Conservation (phyloP, 2,329 filamentous ascomycete species). For the Aspergillus oerlinghausenensis region DNA sequence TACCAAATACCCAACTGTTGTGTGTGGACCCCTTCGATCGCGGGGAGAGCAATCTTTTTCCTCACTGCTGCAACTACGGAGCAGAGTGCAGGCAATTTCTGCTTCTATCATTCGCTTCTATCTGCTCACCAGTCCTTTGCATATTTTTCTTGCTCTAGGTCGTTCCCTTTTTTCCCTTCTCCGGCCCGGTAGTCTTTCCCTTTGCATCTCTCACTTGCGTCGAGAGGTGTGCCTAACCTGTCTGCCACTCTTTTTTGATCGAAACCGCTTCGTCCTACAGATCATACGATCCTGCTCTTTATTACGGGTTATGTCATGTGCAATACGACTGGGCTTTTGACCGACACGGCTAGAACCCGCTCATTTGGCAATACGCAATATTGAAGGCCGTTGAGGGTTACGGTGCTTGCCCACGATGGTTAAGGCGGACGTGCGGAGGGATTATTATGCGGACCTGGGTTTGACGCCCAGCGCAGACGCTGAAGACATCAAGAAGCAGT, state of each 20-base stretch:
- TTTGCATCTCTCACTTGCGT: background rate
- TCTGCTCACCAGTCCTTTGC: background rate
- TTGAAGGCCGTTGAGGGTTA: background rate
- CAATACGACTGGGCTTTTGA: constrained; percentile 10
- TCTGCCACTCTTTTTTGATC: background rate
- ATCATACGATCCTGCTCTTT: background rate
- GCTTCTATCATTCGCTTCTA: background rate
- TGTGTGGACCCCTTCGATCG: background rate
- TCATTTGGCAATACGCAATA: constrained; percentile 7
- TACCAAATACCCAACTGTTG: background rate
- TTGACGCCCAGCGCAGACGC: constrained; percentile 62
- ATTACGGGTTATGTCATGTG: constrained; percentile 23
- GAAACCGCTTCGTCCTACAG: background rate
- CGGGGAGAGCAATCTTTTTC: background rate
- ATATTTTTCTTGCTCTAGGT: background rate
- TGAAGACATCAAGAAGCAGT: constrained; percentile 79
- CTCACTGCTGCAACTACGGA: background rate
- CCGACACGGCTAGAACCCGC: constrained; percentile 8
- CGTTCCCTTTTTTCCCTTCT: background rate
- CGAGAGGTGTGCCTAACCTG: background rate
- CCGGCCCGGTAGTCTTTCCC: background rate
- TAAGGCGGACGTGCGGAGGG: constrained; percentile 62
- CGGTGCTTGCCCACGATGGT: constrained; percentile 51
- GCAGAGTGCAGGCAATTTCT: background rate
- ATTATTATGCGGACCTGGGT: constrained; percentile 84